Percentiles rank a stretch among this genome's conserved stretches.
Evolutionary conservation across 768 basidiomycete genomes (phyloP).

Genomic region (Nidularia pulvinata): DNA sequence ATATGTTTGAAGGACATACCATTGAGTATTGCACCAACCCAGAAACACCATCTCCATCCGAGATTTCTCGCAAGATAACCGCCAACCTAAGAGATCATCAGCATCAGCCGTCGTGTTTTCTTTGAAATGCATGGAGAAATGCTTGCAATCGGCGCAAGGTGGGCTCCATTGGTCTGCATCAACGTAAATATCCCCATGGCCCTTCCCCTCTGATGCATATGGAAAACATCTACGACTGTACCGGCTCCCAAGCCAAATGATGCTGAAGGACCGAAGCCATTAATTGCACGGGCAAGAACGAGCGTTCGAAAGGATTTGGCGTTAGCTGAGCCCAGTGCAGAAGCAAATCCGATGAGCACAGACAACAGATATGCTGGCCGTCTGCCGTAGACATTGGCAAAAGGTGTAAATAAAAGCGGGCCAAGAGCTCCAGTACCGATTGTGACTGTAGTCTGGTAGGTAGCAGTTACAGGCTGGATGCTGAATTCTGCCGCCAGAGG

Average conservation of each 20-base stretch:
- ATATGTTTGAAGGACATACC: conserved; percentile 9
- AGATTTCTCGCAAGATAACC: conserved; percentile 33
- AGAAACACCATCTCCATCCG: conserved; percentile 45
- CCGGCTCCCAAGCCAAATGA: conserved; percentile 35
- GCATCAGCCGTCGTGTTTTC: no score
- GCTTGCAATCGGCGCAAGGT: conserved; percentile 38
- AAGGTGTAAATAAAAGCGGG: conserved; percentile 33
- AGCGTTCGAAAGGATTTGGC: conserved; percentile 28
- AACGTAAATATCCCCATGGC: conserved; percentile 42
- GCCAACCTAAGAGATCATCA: conserved; percentile 18
- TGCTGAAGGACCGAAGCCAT: conserved; percentile 32
- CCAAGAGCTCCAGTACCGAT: conserved; percentile 32
- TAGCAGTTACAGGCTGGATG: conserved; percentile 30
- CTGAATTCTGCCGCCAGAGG: conserved; percentile 32
- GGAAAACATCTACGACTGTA: conserved; percentile 34
- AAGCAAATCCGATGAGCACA: conserved; percentile 28
- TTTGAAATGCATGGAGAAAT: no score
- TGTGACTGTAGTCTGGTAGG: conserved; percentile 36
- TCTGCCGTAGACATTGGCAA: conserved; percentile 38
- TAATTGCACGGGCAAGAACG: conserved; percentile 29
- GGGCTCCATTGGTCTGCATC: conserved; percentile 37
- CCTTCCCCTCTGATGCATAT: conserved; percentile 34
- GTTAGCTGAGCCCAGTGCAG: conserved; percentile 27
- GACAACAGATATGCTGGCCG: conserved; percentile 32
- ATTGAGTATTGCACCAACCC: conserved; percentile 40